phyloP scores from a whole-genome alignment of 495 filamentous ascomycete genomes.

The Ramalina intermedia region DNA sequence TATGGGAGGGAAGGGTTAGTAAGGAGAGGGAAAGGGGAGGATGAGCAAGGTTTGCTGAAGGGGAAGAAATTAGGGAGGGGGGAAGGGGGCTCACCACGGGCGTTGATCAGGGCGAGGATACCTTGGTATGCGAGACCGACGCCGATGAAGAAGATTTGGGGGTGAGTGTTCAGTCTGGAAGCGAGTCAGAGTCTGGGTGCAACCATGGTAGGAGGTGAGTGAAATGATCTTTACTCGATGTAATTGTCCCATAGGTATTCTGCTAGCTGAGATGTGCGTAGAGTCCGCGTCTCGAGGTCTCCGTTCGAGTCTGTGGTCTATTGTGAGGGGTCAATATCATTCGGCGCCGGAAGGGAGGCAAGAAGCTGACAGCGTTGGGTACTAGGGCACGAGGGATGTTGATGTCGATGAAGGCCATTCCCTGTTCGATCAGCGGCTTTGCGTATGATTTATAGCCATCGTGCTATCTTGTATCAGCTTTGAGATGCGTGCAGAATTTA shows the following conservation, averaged over 20 bases:
- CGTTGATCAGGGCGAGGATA: slow-evolving; percentile 52
- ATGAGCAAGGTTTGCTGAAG: not conserved
- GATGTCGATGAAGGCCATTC: slow-evolving; percentile 73
- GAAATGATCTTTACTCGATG: slow-evolving; percentile 45
- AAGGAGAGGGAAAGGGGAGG: not conserved
- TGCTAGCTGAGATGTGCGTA: slow-evolving; percentile 57
- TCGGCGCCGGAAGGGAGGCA: slow-evolving; percentile 16
- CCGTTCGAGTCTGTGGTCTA: slow-evolving; percentile 26
- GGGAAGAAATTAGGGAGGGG: not conserved
- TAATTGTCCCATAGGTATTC: slow-evolving; percentile 96
- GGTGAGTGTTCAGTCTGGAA: slow-evolving; percentile 42
- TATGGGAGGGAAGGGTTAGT: not conserved
- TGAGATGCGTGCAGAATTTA: not conserved
- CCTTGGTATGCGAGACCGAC: slow-evolving; percentile 64
- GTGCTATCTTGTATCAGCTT: slow-evolving; percentile 44
- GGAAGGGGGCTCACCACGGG: slow-evolving; percentile 37
- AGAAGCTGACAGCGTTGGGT: not conserved
- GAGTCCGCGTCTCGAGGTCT: slow-evolving; percentile 27
- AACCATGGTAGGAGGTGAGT: not conserved
- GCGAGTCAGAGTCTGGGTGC: not conserved
- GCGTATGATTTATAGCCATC: slow-evolving; percentile 68
- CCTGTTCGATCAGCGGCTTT: slow-evolving; percentile 59
- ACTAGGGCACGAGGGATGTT: slow-evolving; percentile 52
- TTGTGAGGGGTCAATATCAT: slow-evolving; percentile 2
- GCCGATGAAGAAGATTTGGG: slow-evolving; percentile 69